phyloP scores from a whole-genome alignment of 1,284 basidiomycete genomes.

The Erythrobasidium hasegawianum region DNA sequence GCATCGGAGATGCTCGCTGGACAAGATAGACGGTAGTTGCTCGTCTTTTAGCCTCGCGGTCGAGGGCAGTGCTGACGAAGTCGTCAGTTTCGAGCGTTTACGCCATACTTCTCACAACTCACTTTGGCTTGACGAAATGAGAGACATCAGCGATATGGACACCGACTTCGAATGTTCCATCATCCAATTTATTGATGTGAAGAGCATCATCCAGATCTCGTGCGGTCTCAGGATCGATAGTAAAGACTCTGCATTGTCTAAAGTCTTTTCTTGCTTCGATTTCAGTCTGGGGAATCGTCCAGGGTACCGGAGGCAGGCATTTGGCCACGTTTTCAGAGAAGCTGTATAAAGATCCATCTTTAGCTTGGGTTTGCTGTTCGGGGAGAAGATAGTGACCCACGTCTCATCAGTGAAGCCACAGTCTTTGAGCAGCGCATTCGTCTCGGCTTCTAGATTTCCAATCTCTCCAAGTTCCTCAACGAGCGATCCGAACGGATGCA shows the following conservation, averaged over 20 bases:
- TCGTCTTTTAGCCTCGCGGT: slow-evolving; percentile 94
- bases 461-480: slow-evolving; percentile 99
- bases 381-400: too few relatives aligned
- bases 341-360: slow-evolving; percentile 16
- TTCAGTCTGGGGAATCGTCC: slow-evolving; percentile 91
- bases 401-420: slow-evolving; percentile 61
- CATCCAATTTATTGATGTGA: slow-evolving; percentile 79
- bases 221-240: slow-evolving; percentile 83
- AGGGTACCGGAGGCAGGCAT: slow-evolving; percentile 89
- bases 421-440: slow-evolving; percentile 93
- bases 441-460: slow-evolving; percentile 95
- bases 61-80: slow-evolving; percentile 69
- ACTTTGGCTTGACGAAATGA: slow-evolving; percentile 60
- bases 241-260: slow-evolving; percentile 79
- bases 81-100: too few relatives aligned
- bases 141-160: slow-evolving; percentile 95
- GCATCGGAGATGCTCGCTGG: slow-evolving; percentile 92
- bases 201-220: slow-evolving; percentile 94
- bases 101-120: too few relatives aligned
- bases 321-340: slow-evolving; percentile 70
- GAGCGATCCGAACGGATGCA: slow-evolving; percentile 97
- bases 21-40: slow-evolving; percentile 93
- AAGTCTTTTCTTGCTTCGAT: slow-evolving; percentile 81
- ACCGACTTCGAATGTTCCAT: slow-evolving; percentile 85
- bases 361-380: too few relatives aligned